A percentile compares a stretch with the other conserved stretches of the same genome.
These are phyloP conservation scores for Mortierella polycephala DNA, from an alignment of 371 early-diverging fungal species.

Conservation along the genomic window DNA sequence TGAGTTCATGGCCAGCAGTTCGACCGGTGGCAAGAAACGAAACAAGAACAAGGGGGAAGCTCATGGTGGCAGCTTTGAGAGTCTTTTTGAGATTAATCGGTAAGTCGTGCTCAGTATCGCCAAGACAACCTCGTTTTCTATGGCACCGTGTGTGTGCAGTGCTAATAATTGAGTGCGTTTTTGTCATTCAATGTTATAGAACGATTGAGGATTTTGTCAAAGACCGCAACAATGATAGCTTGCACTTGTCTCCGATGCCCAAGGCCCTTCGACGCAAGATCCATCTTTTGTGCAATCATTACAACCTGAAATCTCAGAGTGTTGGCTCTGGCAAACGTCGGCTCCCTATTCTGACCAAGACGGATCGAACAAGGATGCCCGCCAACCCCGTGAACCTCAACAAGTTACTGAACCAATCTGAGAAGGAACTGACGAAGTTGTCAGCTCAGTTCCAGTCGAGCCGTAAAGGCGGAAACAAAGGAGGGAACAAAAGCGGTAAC, in stretches of 20 bases:
- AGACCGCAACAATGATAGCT: conserved; percentile 24
- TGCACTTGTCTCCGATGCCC: conserved; percentile 66
- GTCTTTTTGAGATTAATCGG: conserved; percentile 42
- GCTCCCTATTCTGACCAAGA: conserved; percentile 61
- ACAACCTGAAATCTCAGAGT: conserved; percentile 63
- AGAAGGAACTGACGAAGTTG: conserved; percentile 25
- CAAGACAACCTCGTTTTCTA: neutral
- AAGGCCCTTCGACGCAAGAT: conserved; percentile 62
- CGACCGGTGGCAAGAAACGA: conserved; percentile 20
- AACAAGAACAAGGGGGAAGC: conserved; percentile 43
- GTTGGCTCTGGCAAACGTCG: conserved; percentile 59
- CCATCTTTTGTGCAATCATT: conserved; percentile 62
- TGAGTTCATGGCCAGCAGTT: conserved; percentile 22
- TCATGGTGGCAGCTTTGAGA: conserved; percentile 40
- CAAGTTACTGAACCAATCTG: conserved; percentile 54
- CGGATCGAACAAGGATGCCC: conserved; percentile 61
- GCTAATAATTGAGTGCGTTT: too few species aligned
- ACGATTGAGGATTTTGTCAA: conserved; percentile 49
- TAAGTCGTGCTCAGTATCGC: neutral
- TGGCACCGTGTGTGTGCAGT: neutral
- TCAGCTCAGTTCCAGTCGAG: conserved; percentile 35
- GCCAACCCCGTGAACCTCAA: conserved; percentile 60
- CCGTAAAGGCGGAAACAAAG: conserved; percentile 24
- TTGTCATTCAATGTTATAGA: conserved; percentile 1
- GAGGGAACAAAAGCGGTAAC: neutral